Base-by-base conservation (phyloP, 495 filamentous ascomycete genomes). In the Neurospora hispaniola region DNA sequence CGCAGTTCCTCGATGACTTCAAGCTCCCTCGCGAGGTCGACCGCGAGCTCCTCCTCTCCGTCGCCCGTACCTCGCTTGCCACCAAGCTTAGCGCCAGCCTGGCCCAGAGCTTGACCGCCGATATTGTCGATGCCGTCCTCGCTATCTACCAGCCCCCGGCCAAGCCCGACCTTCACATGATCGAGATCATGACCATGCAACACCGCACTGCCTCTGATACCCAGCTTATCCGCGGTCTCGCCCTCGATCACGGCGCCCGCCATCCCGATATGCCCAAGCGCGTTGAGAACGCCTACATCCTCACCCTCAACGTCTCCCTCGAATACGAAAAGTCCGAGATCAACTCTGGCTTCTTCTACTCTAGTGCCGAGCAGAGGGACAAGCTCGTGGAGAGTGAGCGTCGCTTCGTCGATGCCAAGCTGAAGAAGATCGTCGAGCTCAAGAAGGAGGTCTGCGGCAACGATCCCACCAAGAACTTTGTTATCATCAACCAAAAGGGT, bases 101-200 rank as follows among this genome's bases (percentile, higher is more conserved):
- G 73, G 96, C 96, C 38, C 89, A 97, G 80, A 92, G 92, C 79
- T 91, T 99, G 48, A 97, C 93, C 27, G 93, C 96, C 42, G 90
- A 91, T 76, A 97, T 99, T 75, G 94, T 97, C 77, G 96, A 99
- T 81, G 92, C 96, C 71, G 96, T 98, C 66, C 88, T 98, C 71
- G 87, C 96, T 69, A 99, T 99, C 80, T 94, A 97, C 84, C 87
- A 92, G 79, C 82, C 94, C 39, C 93, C 93, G 40, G 90, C 89
- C 75, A 98, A 98, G 84, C 96, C 96, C 66, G 96, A 99, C 81
- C 82, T 99, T 74, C 95, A 98, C 83, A 99, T 99, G 96, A 87
- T 99, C 75, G 96, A 99, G 83, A 98, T 99, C 76, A 98, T 98
- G 96, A 98, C 96, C 80, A 99, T 99, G 96, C 96, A 98, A 81